phyloP scores from a whole-genome alignment of 192 early-diverging fungal species.

The Backusella circina region DNA sequence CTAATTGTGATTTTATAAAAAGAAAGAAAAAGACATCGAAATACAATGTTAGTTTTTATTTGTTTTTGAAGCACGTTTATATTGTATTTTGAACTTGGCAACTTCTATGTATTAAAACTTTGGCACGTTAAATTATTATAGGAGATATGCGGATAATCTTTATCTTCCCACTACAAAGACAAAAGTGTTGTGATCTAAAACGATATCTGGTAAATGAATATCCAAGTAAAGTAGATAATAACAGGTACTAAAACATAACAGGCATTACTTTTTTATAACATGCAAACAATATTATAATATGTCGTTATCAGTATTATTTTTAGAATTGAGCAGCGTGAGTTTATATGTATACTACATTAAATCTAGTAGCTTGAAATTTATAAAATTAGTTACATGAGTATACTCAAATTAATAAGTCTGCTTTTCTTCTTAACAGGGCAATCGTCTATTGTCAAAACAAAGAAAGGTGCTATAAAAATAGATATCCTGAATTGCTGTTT shows the following conservation, averaged over 20 bases:
- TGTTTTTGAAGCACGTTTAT: not conserved
- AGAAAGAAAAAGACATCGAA: not conserved
- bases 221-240: not conserved
- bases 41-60: not conserved
- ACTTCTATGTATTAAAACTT: not conserved
- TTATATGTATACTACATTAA: not conserved
- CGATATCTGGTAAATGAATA: not conserved
- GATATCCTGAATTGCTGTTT: not conserved
- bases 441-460: not conserved
- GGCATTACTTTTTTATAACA: not conserved
- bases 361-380: not conserved
- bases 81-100: not conserved
- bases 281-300: not conserved
- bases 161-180: not conserved
- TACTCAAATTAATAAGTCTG: not conserved
- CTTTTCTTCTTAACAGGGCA: not conserved
- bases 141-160: not conserved
- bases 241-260: not conserved
- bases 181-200: not conserved
- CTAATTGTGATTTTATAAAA: not conserved
- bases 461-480: not conserved
- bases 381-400: not conserved
- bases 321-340: not conserved
- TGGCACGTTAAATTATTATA: not conserved
- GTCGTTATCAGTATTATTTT: not conserved